phyloP scores from a whole-genome alignment of 495 filamentous ascomycete genomes.

The Penicillium arizonense region DNA sequence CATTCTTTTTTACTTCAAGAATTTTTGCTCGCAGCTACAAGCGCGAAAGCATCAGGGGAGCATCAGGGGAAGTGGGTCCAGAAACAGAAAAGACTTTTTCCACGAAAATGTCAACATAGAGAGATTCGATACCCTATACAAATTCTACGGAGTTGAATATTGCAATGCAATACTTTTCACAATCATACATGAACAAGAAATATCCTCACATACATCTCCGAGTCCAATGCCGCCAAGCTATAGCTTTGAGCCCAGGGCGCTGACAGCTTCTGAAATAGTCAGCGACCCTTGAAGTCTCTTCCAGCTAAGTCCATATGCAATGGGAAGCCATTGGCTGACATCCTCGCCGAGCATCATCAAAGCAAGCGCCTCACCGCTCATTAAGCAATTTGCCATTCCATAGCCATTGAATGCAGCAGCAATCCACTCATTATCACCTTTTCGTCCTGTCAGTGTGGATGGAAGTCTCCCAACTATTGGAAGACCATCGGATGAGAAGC shows the following conservation, averaged over 20 bases:
- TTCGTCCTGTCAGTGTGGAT: slow-evolving; percentile 37
- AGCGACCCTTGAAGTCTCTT: slow-evolving; percentile 17
- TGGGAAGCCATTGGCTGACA: slow-evolving; percentile 18
- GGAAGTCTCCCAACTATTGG: slow-evolving; percentile 74
- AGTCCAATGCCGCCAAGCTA: neutral
- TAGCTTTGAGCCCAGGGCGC: slow-evolving; percentile 18
- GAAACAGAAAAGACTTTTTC: neutral
- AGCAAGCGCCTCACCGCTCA: slow-evolving; percentile 65
- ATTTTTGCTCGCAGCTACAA: neutral
- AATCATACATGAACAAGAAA: neutral
- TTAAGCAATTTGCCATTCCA: slow-evolving; percentile 76
- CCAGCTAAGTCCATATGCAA: slow-evolving; percentile 23
- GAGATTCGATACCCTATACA: slow-evolving; percentile 2
- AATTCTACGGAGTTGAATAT: neutral
- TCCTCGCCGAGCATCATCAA: slow-evolving; percentile 25
- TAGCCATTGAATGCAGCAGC: slow-evolving; percentile 71
- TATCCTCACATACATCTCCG: neutral
- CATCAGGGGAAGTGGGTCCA: neutral
- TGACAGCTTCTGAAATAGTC: slow-evolving; percentile 12
- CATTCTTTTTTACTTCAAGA: slow-evolving; percentile 1
- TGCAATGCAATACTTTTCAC: neutral
- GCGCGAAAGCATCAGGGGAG: neutral
- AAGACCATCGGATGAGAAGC: slow-evolving; percentile 63
- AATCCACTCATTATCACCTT: slow-evolving; percentile 47
- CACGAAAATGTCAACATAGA: neutral